Evolutionary conservation across 768 basidiomycete species (phyloP).

Genomic region (Gelatoporia subvermispora): DNA sequence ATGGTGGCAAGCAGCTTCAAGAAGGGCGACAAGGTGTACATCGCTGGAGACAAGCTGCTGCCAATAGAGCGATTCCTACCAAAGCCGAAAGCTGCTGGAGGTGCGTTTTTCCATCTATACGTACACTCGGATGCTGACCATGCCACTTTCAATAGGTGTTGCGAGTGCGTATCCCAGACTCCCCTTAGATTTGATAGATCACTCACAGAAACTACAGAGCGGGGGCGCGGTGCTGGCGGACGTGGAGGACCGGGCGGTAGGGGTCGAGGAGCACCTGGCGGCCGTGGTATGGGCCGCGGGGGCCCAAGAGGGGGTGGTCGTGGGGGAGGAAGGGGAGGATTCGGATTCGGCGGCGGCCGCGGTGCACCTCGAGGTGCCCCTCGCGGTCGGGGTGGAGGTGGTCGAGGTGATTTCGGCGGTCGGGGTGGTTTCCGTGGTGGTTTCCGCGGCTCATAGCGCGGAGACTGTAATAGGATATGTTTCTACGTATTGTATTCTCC

Average conservation of each 20-base stretch:
- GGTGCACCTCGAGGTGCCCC: slow-evolving; percentile 41
- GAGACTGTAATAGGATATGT: not conserved
- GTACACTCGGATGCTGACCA: slow-evolving; percentile 2
- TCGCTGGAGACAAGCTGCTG: slow-evolving; percentile 93
- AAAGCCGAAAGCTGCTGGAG: slow-evolving; percentile 83
- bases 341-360: slow-evolving; percentile 38
- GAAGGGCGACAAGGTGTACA: slow-evolving; percentile 97
- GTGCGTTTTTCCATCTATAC: slow-evolving; percentile 24
- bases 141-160: slow-evolving; percentile 30
- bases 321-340: slow-evolving; percentile 44
- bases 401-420: slow-evolving; percentile 33
- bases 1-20: slow-evolving; percentile 96
- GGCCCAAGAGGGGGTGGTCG: slow-evolving; percentile 34
- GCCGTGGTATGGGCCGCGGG: slow-evolving; percentile 39
- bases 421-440: slow-evolving; percentile 37
- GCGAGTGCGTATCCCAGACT: slow-evolving; percentile 19
- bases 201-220: slow-evolving; percentile 32
- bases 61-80: slow-evolving; percentile 96
- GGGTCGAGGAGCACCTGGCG: slow-evolving; percentile 31
- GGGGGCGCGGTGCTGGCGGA: slow-evolving; percentile 22
- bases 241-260: slow-evolving; percentile 14
- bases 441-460: slow-evolving; percentile 45
- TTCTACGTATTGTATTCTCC: slow-evolving; percentile 1
- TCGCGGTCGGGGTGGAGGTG: slow-evolving; percentile 30
- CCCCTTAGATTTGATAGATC: slow-evolving; percentile 8